Evolutionary conservation across 2,329 filamentous ascomycete species (phyloP).

Genomic region (Claviceps purpurea): DNA sequence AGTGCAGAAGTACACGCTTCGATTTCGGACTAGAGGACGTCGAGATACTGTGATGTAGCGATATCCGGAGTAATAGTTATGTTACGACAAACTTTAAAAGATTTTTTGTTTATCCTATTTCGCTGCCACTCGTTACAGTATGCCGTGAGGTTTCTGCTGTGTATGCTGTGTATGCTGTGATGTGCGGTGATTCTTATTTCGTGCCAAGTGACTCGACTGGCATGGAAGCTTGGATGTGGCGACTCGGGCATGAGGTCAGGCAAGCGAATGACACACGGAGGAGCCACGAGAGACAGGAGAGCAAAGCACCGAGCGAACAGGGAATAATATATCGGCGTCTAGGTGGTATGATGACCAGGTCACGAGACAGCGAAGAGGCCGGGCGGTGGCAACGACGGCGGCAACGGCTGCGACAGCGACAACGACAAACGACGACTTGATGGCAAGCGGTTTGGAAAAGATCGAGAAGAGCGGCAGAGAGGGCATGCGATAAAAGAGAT

Average conservation of each 20-base stretch:
- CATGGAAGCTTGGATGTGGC: background rate
- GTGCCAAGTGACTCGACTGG: background rate
- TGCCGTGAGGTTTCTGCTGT: background rate
- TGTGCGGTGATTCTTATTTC: background rate
- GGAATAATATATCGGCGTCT: background rate
- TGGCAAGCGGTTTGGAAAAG: background rate
- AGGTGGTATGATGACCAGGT: slow-evolving; percentile 4
- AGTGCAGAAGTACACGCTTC: background rate
- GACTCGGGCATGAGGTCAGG: background rate
- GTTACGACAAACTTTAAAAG: background rate
- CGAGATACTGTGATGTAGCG: background rate
- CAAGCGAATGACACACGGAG: background rate
- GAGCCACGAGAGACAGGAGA: background rate
- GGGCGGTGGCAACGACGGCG: background rate
- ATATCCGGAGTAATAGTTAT: slow-evolving; percentile 3
- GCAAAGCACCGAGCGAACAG: background rate
- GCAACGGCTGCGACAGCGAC: background rate
- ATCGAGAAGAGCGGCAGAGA: background rate
- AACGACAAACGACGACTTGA: background rate
- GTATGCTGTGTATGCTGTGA: background rate
- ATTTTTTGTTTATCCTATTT: background rate
- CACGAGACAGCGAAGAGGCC: background rate
- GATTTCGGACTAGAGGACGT: background rate
- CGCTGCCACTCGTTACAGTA: background rate
- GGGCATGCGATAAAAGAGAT: background rate